These are phyloP conservation scores for Sugiyamaella xylanicola DNA, from an alignment of 1,139 yeast genomes.

Conservation along the genomic window DNA sequence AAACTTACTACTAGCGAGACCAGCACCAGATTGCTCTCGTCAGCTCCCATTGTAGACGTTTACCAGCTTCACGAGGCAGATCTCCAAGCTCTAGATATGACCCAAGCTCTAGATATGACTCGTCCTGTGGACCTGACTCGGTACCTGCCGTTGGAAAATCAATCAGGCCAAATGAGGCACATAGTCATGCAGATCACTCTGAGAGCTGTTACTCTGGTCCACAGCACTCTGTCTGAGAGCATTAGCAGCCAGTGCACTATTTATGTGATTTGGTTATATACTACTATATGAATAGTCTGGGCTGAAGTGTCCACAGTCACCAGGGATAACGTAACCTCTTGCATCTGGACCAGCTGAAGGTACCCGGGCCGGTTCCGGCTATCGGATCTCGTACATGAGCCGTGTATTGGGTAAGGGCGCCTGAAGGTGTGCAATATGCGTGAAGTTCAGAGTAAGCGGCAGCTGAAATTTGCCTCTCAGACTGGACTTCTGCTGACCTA, in stretches of 20 bases:
- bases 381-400: not conserved
- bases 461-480: conserved; percentile 10
- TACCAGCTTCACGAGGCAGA: too few relatives aligned
- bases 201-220: not conserved
- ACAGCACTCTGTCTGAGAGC: too few relatives aligned
- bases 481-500: not conserved
- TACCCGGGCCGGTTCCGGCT: not conserved
- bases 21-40: conserved; percentile 1
- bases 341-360: too few relatives aligned
- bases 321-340: too few relatives aligned
- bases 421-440: not conserved
- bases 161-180: not conserved
- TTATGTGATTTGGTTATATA: too few relatives aligned
- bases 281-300: too few relatives aligned
- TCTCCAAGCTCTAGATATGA: too few relatives aligned
- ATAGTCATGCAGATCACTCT: conserved; percentile 3
- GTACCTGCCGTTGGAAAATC: conserved; percentile 1
- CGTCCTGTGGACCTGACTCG: not conserved
- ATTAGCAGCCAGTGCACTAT: too few relatives aligned
- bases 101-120: not conserved
- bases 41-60: not conserved
- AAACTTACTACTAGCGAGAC: conserved; percentile 11
- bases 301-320: too few relatives aligned
- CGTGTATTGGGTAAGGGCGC: not conserved
- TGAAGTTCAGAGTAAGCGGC: not conserved